These are phyloP conservation scores for Candida methanosorbosa DNA, from an alignment of 805 yeast genomes.

Conservation along the genomic window DNA sequence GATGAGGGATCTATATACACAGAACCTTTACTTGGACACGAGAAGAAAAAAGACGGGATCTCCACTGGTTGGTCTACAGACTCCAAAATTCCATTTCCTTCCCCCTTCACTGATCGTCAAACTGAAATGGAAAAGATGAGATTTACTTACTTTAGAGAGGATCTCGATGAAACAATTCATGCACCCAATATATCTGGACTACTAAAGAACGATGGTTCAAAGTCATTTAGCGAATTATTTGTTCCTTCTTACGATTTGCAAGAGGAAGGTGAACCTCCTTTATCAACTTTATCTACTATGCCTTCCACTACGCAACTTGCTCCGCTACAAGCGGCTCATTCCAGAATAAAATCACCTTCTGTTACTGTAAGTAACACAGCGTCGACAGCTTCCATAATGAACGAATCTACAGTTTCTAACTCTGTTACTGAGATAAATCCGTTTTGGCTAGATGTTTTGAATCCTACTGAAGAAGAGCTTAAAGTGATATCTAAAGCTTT, in stretches of 20 bases:
- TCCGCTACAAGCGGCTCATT: background rate
- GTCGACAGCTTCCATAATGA: constrained; percentile 16
- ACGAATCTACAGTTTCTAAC: constrained; percentile 6
- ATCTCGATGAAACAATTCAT: constrained; percentile 81
- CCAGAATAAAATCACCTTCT: constrained; percentile 2
- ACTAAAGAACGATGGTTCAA: constrained; percentile 43
- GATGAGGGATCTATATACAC: constrained; percentile 17
- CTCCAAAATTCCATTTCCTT: constrained; percentile 18
- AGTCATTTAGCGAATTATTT: constrained; percentile 55
- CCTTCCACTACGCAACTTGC: background rate
- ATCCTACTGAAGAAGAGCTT: constrained; percentile 97
- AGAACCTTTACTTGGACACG: constrained; percentile 9
- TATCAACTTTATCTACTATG: background rate
- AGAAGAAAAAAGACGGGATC: background rate
- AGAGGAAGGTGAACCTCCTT: background rate
- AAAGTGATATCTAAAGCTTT: constrained; percentile 82
- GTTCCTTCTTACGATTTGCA: constrained; percentile 28
- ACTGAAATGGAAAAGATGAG: constrained; percentile 44
- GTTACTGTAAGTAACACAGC: constrained; percentile 10
- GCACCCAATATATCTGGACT: constrained; percentile 83
- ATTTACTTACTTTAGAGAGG: constrained; percentile 89
- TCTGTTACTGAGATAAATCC: constrained; percentile 33
- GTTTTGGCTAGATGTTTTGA: constrained; percentile 88
- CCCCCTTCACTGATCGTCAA: constrained; percentile 2
- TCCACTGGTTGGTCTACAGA: too few species aligned